These are phyloP conservation scores for Stachybotrys chlorohalonatus DNA, from an alignment of 2,329 filamentous ascomycete species.

Conservation along the genomic window DNA sequence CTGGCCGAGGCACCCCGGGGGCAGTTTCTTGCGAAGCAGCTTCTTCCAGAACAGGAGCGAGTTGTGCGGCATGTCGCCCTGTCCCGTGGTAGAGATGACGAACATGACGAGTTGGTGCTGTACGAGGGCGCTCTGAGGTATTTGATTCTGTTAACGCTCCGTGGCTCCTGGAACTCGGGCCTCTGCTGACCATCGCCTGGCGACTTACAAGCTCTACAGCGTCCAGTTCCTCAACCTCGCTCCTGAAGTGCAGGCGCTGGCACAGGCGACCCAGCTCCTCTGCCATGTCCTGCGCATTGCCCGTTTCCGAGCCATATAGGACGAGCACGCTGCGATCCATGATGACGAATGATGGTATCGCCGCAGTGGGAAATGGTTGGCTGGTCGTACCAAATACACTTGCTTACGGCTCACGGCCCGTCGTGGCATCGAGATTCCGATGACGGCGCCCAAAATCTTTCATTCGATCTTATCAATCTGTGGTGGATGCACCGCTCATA, in stretches of 20 bases:
- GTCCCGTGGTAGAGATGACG: slow-evolving; percentile 83
- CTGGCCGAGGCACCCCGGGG: slow-evolving; percentile 56
- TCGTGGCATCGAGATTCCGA: not conserved
- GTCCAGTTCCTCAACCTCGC: slow-evolving; percentile 69
- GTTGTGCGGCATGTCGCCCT: slow-evolving; percentile 87
- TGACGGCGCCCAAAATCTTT: not conserved
- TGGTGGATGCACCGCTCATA: not conserved
- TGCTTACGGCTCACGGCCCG: no score
- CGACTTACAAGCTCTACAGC: slow-evolving; percentile 61
- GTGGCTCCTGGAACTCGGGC: not conserved
- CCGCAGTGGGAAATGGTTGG: no score
- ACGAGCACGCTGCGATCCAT: slow-evolving; percentile 48
- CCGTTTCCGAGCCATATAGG: slow-evolving; percentile 90
- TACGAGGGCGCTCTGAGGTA: slow-evolving; percentile 37
- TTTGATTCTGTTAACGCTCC: not conserved
- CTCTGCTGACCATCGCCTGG: not conserved
- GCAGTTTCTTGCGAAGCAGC: slow-evolving; percentile 69
- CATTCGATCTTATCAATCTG: not conserved
- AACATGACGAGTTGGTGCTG: slow-evolving; percentile 59
- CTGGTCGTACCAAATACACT: no score
- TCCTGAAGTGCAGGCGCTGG: slow-evolving; percentile 71
- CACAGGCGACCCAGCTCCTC: slow-evolving; percentile 69
- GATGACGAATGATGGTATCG: not conserved
- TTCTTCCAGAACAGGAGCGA: slow-evolving; percentile 75
- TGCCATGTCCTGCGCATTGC: slow-evolving; percentile 85